Conservation (phyloP, 352 stramenopile species). For the Phytophthora brassicae region DNA sequence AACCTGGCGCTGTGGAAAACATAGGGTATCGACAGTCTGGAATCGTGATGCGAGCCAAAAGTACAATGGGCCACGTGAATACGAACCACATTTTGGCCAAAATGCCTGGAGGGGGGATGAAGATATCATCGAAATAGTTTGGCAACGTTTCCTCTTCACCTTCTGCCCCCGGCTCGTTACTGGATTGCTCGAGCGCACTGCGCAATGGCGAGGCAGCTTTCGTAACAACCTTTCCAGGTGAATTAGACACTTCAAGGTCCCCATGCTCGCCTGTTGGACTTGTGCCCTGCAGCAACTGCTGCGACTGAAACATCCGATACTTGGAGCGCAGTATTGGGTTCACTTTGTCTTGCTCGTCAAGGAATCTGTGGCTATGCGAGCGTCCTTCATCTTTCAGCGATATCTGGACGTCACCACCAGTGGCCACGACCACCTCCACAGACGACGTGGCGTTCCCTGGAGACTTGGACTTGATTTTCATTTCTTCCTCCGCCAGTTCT, state of each 20-base stretch:
- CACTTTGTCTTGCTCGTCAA: slow-evolving; percentile 43
- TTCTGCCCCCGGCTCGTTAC: slow-evolving; percentile 4
- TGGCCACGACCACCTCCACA: slow-evolving; percentile 14
- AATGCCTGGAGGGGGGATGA: slow-evolving; percentile 39
- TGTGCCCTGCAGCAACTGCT: slow-evolving; percentile 31
- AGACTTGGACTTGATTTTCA: neutral
- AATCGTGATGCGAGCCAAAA: slow-evolving; percentile 68
- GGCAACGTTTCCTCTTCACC: slow-evolving; percentile 35
- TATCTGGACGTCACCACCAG: slow-evolving; percentile 9
- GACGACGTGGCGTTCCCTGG: slow-evolving; percentile 7
- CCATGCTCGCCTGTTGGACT: slow-evolving; percentile 10
- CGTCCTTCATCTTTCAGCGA: slow-evolving; percentile 13
- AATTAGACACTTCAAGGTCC: slow-evolving; percentile 14
- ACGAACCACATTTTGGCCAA: slow-evolving; percentile 59
- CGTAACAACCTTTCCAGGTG: neutral
- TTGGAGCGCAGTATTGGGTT: slow-evolving; percentile 69
- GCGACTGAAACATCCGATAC: slow-evolving; percentile 72
- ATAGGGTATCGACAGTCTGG: slow-evolving; percentile 66
- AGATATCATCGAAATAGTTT: slow-evolving; percentile 66
- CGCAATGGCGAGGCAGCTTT: slow-evolving; percentile 2
- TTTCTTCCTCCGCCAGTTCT: slow-evolving; percentile 7
- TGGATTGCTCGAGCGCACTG: slow-evolving; percentile 6
- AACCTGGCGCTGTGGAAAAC: slow-evolving; percentile 50
- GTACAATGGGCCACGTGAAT: slow-evolving; percentile 68
- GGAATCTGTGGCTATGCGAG: slow-evolving; percentile 25